These are phyloP conservation scores for Stephania japonica DNA, from an alignment of 164 flowering plant species.

Conservation along the genomic window DNA sequence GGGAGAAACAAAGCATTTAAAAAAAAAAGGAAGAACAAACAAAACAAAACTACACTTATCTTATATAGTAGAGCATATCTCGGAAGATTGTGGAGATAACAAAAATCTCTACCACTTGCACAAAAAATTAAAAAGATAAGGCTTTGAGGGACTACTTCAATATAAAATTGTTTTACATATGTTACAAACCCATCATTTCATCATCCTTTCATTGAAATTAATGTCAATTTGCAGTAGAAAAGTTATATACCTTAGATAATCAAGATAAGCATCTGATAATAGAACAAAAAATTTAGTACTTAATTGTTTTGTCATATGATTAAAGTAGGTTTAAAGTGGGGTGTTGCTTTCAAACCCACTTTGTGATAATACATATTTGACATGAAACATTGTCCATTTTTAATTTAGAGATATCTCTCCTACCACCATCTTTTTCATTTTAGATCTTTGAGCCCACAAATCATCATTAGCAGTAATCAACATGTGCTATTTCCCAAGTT, in stretches of 20 bases:
- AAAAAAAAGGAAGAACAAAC: not conserved
- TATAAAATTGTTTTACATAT: not conserved
- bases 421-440: not conserved
- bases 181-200: not conserved
- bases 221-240: not conserved
- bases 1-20: too few relatives aligned
- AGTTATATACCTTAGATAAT: not conserved
- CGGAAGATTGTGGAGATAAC: not conserved
- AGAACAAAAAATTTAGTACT: not conserved
- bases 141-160: not conserved
- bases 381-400: not conserved
- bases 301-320: not conserved
- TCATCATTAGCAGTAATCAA: too few relatives aligned
- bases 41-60: not conserved
- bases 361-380: not conserved
- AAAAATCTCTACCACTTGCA: not conserved
- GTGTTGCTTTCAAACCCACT: not conserved
- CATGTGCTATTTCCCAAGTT: too few relatives aligned
- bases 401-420: not conserved
- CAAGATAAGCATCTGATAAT: not conserved
- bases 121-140: not conserved
- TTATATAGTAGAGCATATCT: not conserved
- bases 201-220: not conserved
- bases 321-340: not conserved
- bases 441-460: too few relatives aligned